Percentiles rank a stretch among this genome's conserved stretches.
Conservation (phyloP, 108 stramenopile genomes). For the Nitzschia sp. region DNA sequence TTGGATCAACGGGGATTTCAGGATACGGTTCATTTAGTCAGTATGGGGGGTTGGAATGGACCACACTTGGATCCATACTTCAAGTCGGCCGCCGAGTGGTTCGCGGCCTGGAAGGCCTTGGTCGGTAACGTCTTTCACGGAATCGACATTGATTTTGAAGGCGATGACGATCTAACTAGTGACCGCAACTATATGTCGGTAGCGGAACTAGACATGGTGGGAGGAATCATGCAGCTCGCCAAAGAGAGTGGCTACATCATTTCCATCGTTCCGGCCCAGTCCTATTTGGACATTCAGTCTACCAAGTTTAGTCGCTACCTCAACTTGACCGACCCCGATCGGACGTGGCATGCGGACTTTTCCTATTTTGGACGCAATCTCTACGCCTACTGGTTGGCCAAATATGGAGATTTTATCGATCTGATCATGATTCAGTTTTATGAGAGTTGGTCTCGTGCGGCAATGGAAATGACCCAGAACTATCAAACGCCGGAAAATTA, state of each 20-base stretch:
- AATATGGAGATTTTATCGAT: slow-evolving; percentile 70
- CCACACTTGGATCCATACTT: slow-evolving; percentile 51
- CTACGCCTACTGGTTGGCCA: slow-evolving; percentile 73
- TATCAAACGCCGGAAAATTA: slow-evolving; percentile 33
- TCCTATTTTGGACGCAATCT: slow-evolving; percentile 67
- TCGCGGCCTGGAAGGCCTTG: slow-evolving; percentile 30
- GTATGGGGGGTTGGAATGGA: slow-evolving; percentile 83
- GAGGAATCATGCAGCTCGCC: slow-evolving; percentile 45
- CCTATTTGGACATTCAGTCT: slow-evolving; percentile 67
- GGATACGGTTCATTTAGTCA: slow-evolving; percentile 56
- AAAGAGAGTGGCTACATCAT: slow-evolving; percentile 62
- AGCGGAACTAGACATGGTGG: slow-evolving; percentile 58
- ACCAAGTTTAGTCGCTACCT: slow-evolving; percentile 37
- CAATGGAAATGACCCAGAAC: slow-evolving; percentile 38
- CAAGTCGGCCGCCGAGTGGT: slow-evolving; percentile 45
- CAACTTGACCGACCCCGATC: slow-evolving; percentile 48
- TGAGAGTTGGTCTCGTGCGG: slow-evolving; percentile 71
- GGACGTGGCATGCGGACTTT: slow-evolving; percentile 50
- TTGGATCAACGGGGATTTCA: slow-evolving; percentile 25
- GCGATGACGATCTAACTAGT: slow-evolving; percentile 53
- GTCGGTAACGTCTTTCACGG: slow-evolving; percentile 63
- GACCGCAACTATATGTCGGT: slow-evolving; percentile 42
- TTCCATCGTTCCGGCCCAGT: slow-evolving; percentile 79
- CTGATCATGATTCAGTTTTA: slow-evolving; percentile 79
- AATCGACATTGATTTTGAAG: slow-evolving; percentile 81